Evolutionary conservation across 2,329 filamentous ascomycete genomes (phyloP).

Genomic region (Leptodontidium sp.): DNA sequence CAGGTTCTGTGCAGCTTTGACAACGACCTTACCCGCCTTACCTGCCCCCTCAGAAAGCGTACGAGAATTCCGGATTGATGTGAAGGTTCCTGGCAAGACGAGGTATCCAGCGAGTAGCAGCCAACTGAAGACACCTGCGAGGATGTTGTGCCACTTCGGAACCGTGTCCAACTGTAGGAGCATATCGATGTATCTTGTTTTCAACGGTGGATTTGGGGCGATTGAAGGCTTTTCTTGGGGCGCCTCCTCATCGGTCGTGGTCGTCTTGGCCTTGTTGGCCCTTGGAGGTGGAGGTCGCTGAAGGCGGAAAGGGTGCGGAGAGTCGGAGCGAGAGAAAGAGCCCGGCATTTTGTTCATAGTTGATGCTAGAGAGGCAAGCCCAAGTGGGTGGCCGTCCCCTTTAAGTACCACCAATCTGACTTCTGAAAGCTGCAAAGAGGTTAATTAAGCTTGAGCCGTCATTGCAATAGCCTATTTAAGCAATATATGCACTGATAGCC

Average conservation of each 20-base stretch:
- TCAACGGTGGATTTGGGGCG: not conserved
- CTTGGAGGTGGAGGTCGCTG: not conserved
- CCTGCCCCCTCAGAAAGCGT: not conserved
- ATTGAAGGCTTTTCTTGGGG: too few relatives aligned
- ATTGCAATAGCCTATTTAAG: constrained; percentile 1
- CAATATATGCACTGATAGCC: not conserved
- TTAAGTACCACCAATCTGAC: too few relatives aligned
- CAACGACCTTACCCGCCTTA: too few relatives aligned
- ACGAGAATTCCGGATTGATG: constrained; percentile 3
- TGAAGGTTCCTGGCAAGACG: constrained; percentile 2
- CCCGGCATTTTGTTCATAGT: constrained; percentile 15
- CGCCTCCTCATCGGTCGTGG: not conserved
- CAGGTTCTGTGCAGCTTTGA: constrained; percentile 1
- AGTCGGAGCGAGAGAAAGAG: constrained; percentile 14
- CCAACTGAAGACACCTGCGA: constrained; percentile 7
- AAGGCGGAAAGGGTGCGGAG: constrained; percentile 6
- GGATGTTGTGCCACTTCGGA: constrained; percentile 2
- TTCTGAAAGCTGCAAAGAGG: not conserved
- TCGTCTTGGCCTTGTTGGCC: constrained; percentile 9
- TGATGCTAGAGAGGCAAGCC: not conserved
- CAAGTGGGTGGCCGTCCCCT: too few relatives aligned
- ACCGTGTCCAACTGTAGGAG: not conserved
- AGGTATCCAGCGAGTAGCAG: constrained; percentile 1
- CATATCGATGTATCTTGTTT: constrained; percentile 8
- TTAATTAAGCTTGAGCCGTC: constrained; percentile 10